A percentile compares a stretch with the other conserved stretches of the same genome.
Conservation (phyloP, 768 basidiomycete genomes). For the Termitomyces bulborhizus region DNA sequence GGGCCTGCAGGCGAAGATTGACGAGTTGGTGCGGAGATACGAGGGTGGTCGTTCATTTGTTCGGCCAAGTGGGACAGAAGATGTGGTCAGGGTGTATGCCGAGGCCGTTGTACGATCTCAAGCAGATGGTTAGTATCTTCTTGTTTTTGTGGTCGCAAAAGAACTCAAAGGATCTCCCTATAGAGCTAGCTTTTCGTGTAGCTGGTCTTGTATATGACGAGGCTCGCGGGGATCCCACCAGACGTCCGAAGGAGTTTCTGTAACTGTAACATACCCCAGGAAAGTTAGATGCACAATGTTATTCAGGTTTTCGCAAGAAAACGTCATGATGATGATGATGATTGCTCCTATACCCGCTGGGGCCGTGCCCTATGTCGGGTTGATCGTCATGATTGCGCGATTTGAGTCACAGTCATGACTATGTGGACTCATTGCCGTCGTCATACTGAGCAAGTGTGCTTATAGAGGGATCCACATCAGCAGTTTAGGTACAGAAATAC, state of each 20-base stretch:
- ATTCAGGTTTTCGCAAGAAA: neutral
- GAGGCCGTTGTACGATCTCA: constrained; percentile 72
- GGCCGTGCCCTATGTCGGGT: too few species aligned
- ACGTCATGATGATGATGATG: too few species aligned
- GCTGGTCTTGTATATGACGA: constrained; percentile 83
- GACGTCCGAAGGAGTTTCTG: constrained; percentile 76
- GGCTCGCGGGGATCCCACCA: constrained; percentile 69
- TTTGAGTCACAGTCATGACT: too few species aligned
- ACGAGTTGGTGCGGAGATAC: constrained; percentile 72
- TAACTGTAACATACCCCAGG: constrained; percentile 19
- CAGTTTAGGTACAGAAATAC: too few species aligned
- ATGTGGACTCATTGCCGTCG: too few species aligned
- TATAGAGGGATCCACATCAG: too few species aligned
- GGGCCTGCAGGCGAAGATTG: constrained; percentile 77
- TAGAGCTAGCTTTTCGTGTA: constrained; percentile 82
- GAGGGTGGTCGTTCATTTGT: constrained; percentile 90
- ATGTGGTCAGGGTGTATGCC: constrained; percentile 96
- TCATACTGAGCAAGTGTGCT: too few species aligned
- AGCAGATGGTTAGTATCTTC: constrained; percentile 63
- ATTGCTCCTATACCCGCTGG: too few species aligned
- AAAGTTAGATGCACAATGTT: neutral
- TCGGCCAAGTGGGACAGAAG: constrained; percentile 95
- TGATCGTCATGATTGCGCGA: too few species aligned
- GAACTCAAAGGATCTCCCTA: neutral
- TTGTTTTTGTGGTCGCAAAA: neutral